Conservation (phyloP, 2,329 filamentous ascomycete species). For the Scopulariopsis brevicaulis region DNA sequence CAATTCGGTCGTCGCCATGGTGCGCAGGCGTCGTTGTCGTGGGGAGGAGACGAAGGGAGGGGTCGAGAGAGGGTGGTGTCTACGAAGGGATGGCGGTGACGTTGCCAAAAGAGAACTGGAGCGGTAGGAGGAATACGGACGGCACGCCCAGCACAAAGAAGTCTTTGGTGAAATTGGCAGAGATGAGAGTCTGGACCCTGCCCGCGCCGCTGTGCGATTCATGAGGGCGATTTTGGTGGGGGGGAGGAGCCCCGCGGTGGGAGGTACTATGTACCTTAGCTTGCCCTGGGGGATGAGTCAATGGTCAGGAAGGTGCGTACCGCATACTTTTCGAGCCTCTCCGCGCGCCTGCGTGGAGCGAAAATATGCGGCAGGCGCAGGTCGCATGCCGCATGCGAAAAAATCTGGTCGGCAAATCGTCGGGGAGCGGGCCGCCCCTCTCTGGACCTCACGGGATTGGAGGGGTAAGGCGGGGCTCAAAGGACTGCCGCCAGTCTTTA, state of each 20-base stretch:
- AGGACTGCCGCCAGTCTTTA: not conserved
- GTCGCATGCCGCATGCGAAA: not conserved
- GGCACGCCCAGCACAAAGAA: not conserved
- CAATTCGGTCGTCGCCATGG: constrained; percentile 11
- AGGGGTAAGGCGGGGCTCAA: not conserved
- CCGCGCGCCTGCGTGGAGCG: not conserved
- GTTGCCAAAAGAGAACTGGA: not conserved
- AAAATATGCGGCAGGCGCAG: not conserved
- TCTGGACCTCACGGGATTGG: not conserved
- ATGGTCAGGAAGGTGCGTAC: not conserved
- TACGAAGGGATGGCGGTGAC: not conserved
- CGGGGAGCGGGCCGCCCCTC: not conserved
- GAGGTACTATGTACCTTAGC: not conserved
- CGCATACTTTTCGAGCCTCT: not conserved
- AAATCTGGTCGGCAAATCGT: not conserved
- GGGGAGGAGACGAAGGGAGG: not conserved
- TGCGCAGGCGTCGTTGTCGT: not conserved
- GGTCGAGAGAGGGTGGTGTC: not conserved
- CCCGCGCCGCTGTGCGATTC: not conserved
- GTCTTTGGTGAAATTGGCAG: not conserved
- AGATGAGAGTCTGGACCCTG: not conserved
- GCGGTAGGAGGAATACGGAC: not conserved
- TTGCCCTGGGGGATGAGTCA: not conserved
- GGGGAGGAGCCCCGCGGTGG: not conserved
- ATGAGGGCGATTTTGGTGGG: not conserved